Percentiles rank a stretch among this genome's conserved stretches.
phyloP scores from a whole-genome alignment of 1,284 basidiomycete species.

The Boletus albobrunnescens region DNA sequence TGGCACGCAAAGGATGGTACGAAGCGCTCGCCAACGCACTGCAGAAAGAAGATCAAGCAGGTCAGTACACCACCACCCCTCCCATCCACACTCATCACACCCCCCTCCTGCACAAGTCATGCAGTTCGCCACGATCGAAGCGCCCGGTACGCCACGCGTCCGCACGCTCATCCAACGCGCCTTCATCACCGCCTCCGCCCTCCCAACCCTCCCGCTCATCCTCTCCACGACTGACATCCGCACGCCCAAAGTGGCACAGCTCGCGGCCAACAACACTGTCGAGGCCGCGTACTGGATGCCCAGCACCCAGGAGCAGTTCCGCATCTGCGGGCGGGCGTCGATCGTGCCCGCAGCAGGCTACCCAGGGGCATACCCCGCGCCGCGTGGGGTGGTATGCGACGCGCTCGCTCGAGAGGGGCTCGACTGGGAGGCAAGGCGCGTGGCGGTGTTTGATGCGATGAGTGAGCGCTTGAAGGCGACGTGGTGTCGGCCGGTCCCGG shows the following conservation, averaged over 20 bases:
- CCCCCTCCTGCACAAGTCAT: conserved; percentile 43
- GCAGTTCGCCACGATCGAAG: conserved; percentile 58
- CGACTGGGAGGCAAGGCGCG: conserved; percentile 62
- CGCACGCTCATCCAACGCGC: conserved; percentile 58
- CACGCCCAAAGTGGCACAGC: conserved; percentile 54
- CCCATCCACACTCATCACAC: background rate
- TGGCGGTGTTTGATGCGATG: conserved; percentile 51
- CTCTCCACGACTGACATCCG: conserved; percentile 60
- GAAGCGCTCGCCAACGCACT: conserved; percentile 45
- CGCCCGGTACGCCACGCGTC: conserved; percentile 43
- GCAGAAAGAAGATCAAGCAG: conserved; percentile 32
- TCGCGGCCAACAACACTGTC: conserved; percentile 40
- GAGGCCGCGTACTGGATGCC: conserved; percentile 62
- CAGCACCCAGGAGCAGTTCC: conserved; percentile 54
- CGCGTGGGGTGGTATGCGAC: conserved; percentile 31
- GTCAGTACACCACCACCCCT: conserved; percentile 4
- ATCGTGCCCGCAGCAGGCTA: conserved; percentile 44
- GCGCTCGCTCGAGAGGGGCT: conserved; percentile 40
- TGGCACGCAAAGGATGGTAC: conserved; percentile 41
- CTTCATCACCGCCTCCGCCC: conserved; percentile 42
- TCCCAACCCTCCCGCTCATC: conserved; percentile 48
- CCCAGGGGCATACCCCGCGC: conserved; percentile 10
- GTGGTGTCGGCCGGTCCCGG: conserved; percentile 62
- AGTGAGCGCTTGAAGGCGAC: conserved; percentile 56
- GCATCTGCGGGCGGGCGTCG: conserved; percentile 47